These are phyloP conservation scores for Neonectria faginata DNA, from an alignment of 2,329 filamentous ascomycete species.

Conservation along the genomic window DNA sequence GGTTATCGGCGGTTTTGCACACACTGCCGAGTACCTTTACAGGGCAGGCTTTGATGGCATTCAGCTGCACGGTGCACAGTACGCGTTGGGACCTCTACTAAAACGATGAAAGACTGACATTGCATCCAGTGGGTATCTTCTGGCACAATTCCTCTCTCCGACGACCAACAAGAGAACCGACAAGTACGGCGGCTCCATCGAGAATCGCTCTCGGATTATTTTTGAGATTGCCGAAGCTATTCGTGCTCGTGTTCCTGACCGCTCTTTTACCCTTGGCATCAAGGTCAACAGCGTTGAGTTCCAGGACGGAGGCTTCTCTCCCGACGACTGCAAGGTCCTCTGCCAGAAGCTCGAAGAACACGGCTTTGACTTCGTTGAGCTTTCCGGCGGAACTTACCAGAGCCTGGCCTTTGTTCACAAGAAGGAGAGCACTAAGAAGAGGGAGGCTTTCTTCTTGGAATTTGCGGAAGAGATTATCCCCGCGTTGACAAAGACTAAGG, in stretches of 20 bases:
- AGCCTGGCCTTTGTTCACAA: conserved; percentile 60
- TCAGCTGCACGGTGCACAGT: conserved; percentile 63
- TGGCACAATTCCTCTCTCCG: conserved; percentile 63
- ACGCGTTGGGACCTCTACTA: background rate
- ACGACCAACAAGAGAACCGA: conserved; percentile 64
- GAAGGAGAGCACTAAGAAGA: conserved; percentile 64
- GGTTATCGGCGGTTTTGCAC: conserved; percentile 70
- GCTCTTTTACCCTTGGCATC: conserved; percentile 60
- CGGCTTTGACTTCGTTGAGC: conserved; percentile 68
- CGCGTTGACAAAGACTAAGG: conserved; percentile 57
- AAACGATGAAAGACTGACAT: background rate
- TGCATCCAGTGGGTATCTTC: conserved; percentile 56
- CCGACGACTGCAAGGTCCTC: conserved; percentile 63
- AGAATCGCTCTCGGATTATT: conserved; percentile 59
- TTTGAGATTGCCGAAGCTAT: conserved; percentile 55
- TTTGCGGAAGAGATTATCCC: conserved; percentile 64
- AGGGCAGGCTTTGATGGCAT: conserved; percentile 70
- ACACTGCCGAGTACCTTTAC: conserved; percentile 71
- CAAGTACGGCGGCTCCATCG: conserved; percentile 57
- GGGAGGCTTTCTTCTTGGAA: conserved; percentile 70
- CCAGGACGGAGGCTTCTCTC: conserved; percentile 63
- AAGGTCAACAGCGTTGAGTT: conserved; percentile 70
- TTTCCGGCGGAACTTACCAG: conserved; percentile 71
- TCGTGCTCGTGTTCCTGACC: conserved; percentile 45
- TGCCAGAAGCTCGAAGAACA: conserved; percentile 60